These are phyloP conservation scores for Spizellomyces punctatus DNA, from an alignment of 192 early-diverging fungal species.

Conservation along the genomic window DNA sequence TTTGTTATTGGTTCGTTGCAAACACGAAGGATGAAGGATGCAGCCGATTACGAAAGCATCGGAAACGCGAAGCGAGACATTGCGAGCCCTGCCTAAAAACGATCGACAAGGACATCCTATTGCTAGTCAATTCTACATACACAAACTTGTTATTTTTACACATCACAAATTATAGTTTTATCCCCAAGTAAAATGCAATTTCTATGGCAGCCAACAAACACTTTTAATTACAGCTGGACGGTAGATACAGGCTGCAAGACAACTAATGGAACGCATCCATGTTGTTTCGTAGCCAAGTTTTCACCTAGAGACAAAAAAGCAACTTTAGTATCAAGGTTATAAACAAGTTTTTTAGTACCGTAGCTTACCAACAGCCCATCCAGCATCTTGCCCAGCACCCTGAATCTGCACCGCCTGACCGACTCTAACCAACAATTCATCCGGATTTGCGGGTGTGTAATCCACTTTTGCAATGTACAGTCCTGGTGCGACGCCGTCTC, in stretches of 20 bases:
- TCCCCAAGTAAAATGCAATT: neutral
- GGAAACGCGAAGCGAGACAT: too few relatives aligned
- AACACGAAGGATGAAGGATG: too few relatives aligned
- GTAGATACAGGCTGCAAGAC: conserved; percentile 1
- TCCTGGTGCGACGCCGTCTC: neutral
- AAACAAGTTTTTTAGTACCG: neutral
- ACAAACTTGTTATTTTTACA: too few relatives aligned
- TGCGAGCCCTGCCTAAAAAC: too few relatives aligned
- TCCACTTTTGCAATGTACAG: conserved; percentile 1
- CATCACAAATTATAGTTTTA: too few relatives aligned
- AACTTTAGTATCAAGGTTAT: neutral
- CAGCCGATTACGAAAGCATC: too few relatives aligned
- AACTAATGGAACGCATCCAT: neutral
- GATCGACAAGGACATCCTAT: too few relatives aligned
- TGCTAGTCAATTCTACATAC: too few relatives aligned
- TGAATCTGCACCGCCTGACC: conserved; percentile 13
- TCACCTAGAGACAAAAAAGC: conserved; percentile 1
- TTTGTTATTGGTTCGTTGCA: too few relatives aligned
- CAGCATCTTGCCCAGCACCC: neutral
- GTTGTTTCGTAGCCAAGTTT: conserved; percentile 1
- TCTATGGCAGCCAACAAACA: neutral
- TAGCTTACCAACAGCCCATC: conserved; percentile 10
- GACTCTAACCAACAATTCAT: neutral
- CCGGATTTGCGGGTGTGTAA: neutral
- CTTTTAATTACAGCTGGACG: neutral